phyloP scores from a whole-genome alignment of 2,329 filamentous ascomycete species.

The Fusarium sp. region DNA sequence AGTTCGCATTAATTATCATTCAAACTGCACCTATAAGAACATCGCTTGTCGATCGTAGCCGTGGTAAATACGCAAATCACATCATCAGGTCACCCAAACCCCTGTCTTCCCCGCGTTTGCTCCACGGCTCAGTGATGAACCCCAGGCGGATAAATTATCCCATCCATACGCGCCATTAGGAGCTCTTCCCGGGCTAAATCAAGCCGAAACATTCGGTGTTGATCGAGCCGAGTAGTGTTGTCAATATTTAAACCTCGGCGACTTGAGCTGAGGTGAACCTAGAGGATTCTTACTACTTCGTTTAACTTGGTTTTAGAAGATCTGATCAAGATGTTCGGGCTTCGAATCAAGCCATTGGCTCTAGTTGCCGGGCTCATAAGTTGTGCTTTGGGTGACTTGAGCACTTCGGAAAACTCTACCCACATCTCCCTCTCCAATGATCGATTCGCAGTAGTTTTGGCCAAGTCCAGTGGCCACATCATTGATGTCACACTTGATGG shows the following conservation, averaged over 20 bases:
- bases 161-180: slow-evolving; percentile 1
- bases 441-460: slow-evolving; percentile 21
- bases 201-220: slow-evolving; percentile 17
- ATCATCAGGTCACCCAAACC: background rate
- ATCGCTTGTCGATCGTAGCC: background rate
- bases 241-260: background rate
- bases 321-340: slow-evolving; percentile 3
- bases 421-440: slow-evolving; percentile 41
- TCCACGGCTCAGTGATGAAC: background rate
- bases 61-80: background rate
- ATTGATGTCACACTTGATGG: slow-evolving; percentile 45
- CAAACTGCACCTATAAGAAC: slow-evolving; percentile 1
- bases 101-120: slow-evolving; percentile 29
- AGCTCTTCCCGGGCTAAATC: background rate
- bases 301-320: accelerated
- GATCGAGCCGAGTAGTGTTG: slow-evolving; percentile 4
- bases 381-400: slow-evolving; percentile 15
- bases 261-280: accelerated
- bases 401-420: slow-evolving; percentile 34
- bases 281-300: no score
- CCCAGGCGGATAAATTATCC: slow-evolving; percentile 20
- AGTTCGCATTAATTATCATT: background rate
- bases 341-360: slow-evolving; percentile 4
- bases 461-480: slow-evolving; percentile 38
- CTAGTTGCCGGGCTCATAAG: slow-evolving; percentile 4